Evolutionary conservation across 495 filamentous ascomycete genomes (phyloP), one percentile per base, ranked within the genome.

Genomic region (Trichoderma asperelloides): DNA sequence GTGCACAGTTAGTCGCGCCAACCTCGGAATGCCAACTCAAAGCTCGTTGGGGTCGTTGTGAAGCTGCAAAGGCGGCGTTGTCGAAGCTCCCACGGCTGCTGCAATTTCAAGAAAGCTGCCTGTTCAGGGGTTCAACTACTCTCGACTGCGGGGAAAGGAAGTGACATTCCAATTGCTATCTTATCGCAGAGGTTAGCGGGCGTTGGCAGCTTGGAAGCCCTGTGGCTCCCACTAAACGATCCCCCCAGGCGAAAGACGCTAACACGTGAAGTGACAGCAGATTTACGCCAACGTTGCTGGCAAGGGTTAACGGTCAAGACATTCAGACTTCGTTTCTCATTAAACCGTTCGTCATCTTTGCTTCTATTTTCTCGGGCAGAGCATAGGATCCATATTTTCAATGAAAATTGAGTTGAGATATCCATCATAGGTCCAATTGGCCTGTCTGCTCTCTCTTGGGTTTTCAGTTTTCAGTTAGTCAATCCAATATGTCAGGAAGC

Each of bases 111-210:
- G 16, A 47, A 45, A 21, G 11, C 12, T 60, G 49, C 21, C 27
- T 21, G 49, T 30, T 60, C 55, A 60, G 55, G 55, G 55, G 55
- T 60, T 60, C 33, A 37, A 25, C 21, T 2, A 21, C 25, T 11
- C 8, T 18, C 55, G 55, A 60, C 25, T 60, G 55, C 55, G 55
- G 55, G 55, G 55, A 60, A 60, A 30, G 16, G 55, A 60, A 60
- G 55, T 60, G 55, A 60, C 55, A 60, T 60, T 15, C 55, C 33
- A 37, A 60, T 15, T 25, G 55, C 55, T 60, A 60, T 60, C 55
- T 60, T 60, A 60, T 60, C 55, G 55, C 1, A 60, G 2, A 0
- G 11, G 27, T 60, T 27, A 60, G 27, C 13, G 11, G 25, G 11
- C 9, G 12, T 30, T 7, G 55, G 11, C 9, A 7, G 11, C 25